Base-by-base conservation (phyloP, 1,284 basidiomycete genomes). In the Fistulinella cinereoalba region DNA sequence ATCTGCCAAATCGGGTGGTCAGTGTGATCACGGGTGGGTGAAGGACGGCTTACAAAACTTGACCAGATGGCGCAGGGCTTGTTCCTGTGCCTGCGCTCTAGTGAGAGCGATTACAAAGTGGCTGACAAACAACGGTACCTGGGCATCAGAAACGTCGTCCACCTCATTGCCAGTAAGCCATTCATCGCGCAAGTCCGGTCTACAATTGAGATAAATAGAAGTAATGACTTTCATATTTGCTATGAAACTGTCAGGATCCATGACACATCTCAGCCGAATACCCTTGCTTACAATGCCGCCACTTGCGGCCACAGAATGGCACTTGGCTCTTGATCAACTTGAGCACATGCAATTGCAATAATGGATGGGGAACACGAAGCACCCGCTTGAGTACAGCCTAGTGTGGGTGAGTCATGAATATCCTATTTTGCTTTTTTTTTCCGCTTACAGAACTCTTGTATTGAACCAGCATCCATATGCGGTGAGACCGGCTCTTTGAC, bases 161-260 rank as follows among this genome's bases (percentile, higher is more conserved):
- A 92, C 84, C 63, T 99, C 97, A 16, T 85, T 85, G 2, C 93
- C 92, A 12, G 92, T 89, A 31, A 99, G 75, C 97, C 97, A 99
- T 64, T 99, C 97, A 67, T 99, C 97, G 31, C 96, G 81, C 43
- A 99, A 76, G 61, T 97, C 94, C 10, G 97, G 96, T 44, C 96
- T 79, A 65, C 95, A 98, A 62, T 97, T 97, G 50, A 99, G 76
- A 67, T 99, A 99, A 55, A 99, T 98, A 24, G 92, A 87, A 4
- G 97, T 99, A 62, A 99, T 99, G 51, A 98, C 91, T 70, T 98
- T 97, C 97, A 99, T 99, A 66, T 99, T 99, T 21, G 90, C 92
- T 96, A 60, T 18, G 37, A 22, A 47, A 42, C 34, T 29, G 56
- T 63, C 37, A 67, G 53, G 40, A 45, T 33, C 4, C 15, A 18